Evolutionary conservation across 495 filamentous ascomycete species (phyloP).

Genomic region (Penicillium odoratum): DNA sequence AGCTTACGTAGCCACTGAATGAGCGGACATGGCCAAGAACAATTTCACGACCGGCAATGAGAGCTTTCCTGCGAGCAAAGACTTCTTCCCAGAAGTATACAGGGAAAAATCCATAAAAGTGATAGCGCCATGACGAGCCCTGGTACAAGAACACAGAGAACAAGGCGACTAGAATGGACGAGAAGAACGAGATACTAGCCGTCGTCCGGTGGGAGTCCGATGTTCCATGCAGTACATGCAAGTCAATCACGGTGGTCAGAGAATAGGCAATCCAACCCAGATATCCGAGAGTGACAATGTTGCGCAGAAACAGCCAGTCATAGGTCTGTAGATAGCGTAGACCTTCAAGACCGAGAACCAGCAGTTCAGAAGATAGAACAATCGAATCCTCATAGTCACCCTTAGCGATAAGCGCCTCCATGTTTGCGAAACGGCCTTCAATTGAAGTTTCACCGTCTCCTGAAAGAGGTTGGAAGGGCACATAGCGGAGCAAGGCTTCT

Average conservation of each 20-base stretch:
- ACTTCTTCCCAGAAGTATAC: slow-evolving; percentile 97
- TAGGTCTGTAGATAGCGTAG: slow-evolving; percentile 93
- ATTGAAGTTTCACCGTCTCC: slow-evolving; percentile 59
- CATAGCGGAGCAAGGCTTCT: slow-evolving; percentile 70
- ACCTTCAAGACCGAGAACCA: slow-evolving; percentile 76
- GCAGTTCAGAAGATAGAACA: slow-evolving; percentile 67
- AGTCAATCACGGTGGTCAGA: slow-evolving; percentile 84
- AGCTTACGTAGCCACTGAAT: slow-evolving; percentile 50
- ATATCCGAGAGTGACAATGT: slow-evolving; percentile 91
- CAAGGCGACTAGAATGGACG: slow-evolving; percentile 68
- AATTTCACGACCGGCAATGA: slow-evolving; percentile 64
- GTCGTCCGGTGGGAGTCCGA: slow-evolving; percentile 64
- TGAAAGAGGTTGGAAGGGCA: slow-evolving; percentile 64
- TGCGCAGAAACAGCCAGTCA: slow-evolving; percentile 96
- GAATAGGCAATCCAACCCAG: slow-evolving; percentile 97
- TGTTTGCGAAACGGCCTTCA: slow-evolving; percentile 65
- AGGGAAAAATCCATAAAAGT: slow-evolving; percentile 89
- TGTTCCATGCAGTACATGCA: slow-evolving; percentile 79
- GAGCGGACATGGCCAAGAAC: slow-evolving; percentile 69
- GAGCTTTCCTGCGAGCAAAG: slow-evolving; percentile 70
- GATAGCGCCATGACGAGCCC: slow-evolving; percentile 80
- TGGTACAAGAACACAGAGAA: slow-evolving; percentile 80
- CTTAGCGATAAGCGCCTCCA: slow-evolving; percentile 64
- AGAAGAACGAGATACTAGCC: slow-evolving; percentile 65
- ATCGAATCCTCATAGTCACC: slow-evolving; percentile 75